phyloP scores from a whole-genome alignment of 805 yeast species.

The Danielia oregonensis region DNA sequence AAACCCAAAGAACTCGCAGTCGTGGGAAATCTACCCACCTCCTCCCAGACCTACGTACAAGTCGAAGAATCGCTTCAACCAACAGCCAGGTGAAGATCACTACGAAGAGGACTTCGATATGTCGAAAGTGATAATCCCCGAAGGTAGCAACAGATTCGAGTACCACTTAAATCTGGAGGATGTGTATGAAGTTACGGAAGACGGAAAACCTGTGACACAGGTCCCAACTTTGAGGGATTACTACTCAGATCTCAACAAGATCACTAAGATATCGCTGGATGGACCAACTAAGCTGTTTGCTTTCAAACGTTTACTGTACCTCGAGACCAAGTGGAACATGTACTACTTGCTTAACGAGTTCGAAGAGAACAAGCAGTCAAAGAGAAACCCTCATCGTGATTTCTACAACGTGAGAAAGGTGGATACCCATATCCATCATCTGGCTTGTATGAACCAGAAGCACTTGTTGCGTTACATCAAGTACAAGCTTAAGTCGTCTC shows the following conservation, averaged over 20 bases:
- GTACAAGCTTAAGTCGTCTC: conserved; percentile 82
- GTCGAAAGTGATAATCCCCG: conserved; percentile 53
- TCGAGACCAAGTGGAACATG: conserved; percentile 96
- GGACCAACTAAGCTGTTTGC: conserved; percentile 98
- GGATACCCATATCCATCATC: conserved; percentile 97
- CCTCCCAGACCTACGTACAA: conserved; percentile 84
- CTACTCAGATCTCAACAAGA: conserved; percentile 74
- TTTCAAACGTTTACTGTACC: conserved; percentile 84
- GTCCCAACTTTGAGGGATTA: conserved; percentile 85
- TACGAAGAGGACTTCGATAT: conserved; percentile 58
- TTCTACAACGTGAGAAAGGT: conserved; percentile 95
- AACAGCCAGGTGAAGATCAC: conserved; percentile 31
- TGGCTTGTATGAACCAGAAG: conserved; percentile 99
- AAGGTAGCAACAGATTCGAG: conserved; percentile 33
- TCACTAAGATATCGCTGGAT: conserved; percentile 76
- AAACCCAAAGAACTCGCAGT: conserved; percentile 76
- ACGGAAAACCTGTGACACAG: conserved; percentile 41
- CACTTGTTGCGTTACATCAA: conserved; percentile 92
- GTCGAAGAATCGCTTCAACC: conserved; percentile 58
- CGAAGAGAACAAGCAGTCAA: conserved; percentile 86
- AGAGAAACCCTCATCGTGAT: conserved; percentile 94
- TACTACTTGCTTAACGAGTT: conserved; percentile 86
- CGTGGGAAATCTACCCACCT: conserved; percentile 84
- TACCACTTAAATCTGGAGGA: conserved; percentile 57
- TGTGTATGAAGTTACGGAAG: conserved; percentile 59